Evolutionary conservation across 768 basidiomycete genomes (phyloP), one percentile per base, ranked within the genome.

Genomic region (Leccinum subgranulosum): DNA sequence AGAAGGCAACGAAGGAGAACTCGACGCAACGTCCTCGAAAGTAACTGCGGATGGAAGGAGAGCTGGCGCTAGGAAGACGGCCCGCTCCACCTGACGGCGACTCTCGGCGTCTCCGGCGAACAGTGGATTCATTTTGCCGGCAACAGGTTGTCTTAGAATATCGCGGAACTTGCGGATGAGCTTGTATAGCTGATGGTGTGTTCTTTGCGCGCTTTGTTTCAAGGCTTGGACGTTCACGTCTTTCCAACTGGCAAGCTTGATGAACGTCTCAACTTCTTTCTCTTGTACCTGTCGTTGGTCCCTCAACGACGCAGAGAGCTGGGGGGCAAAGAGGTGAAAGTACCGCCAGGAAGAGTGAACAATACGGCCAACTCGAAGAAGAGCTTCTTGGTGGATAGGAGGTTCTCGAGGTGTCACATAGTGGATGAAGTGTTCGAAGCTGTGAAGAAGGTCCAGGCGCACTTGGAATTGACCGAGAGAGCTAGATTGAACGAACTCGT

Each of bases 221-320:
- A 99, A 79, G 2, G 97, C 94, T 61, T 92, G 88, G 10, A 98
- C 90, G 66, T 98, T 99, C 68, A 94, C 77, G 67, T 99, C 97
- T 72, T 91, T 97, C 97, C 97, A 98, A 66, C 94, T 98, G 2
- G 97, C 97, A 47, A 99, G 79, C 71, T 94, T 96, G 77, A 98
- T 88, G 68, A 94, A 87, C 46, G 82, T 85, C 57, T 79, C 83
- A 52, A 98, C 81, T 55, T 95, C 90, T 64, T 85, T 88, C 73
- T 98, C 93, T 31, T 97, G 70, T 0, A 64, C 66, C 1, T 70
- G 72, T 51, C 87, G 82, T 66, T 90, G 86, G 17, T 79, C 71
- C 3, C 68, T 63, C 28, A 97, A 73, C n/a, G 76, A 76, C 3
- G 73, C 65, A 2, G 72, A 64, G 28, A 94, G 69, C 12, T 74